Conservation (phyloP, 768 basidiomycete genomes). For the Pleurotus ostreatus region DNA sequence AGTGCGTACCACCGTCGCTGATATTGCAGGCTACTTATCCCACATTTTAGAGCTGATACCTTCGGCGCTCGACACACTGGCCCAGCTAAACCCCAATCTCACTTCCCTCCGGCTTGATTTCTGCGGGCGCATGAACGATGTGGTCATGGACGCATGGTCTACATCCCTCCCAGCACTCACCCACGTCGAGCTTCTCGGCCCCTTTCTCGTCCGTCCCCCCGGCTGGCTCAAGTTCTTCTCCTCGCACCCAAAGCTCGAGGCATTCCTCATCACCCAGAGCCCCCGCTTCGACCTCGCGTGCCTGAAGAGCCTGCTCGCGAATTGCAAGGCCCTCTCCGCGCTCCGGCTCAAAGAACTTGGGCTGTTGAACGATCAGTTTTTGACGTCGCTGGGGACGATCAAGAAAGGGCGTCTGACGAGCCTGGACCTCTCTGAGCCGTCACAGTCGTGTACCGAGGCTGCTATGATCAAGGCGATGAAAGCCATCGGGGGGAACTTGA, state of each 20-base stretch:
- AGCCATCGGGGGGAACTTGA: slow-evolving; percentile 50
- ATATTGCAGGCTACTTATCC: not conserved
- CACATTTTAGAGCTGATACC: slow-evolving; percentile 56
- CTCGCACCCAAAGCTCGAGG: slow-evolving; percentile 55
- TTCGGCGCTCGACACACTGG: slow-evolving; percentile 64
- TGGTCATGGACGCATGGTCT: slow-evolving; percentile 55
- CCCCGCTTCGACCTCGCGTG: slow-evolving; percentile 80
- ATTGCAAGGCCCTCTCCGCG: slow-evolving; percentile 49
- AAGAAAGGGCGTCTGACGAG: slow-evolving; percentile 39
- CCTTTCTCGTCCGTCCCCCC: slow-evolving; percentile 73
- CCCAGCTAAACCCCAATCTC: slow-evolving; percentile 81
- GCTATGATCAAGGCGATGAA: slow-evolving; percentile 54
- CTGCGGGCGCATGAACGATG: slow-evolving; percentile 78
- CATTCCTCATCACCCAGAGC: slow-evolving; percentile 79
- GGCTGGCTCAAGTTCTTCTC: slow-evolving; percentile 78
- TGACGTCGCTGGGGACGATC: slow-evolving; percentile 46
- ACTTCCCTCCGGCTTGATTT: slow-evolving; percentile 75
- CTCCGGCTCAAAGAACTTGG: slow-evolving; percentile 81
- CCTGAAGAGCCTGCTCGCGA: slow-evolving; percentile 53
- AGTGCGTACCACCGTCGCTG: slow-evolving; percentile 45
- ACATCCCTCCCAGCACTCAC: slow-evolving; percentile 61
- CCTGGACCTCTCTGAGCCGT: slow-evolving; percentile 67
- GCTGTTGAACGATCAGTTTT: slow-evolving; percentile 60
- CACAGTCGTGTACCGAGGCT: slow-evolving; percentile 45
- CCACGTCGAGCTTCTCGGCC: slow-evolving; percentile 79